Percentiles rank a stretch among this genome's conserved stretches.
These are phyloP conservation scores for Phyllachora maydis DNA, from an alignment of 2,329 filamentous ascomycete species.

Conservation along the genomic window DNA sequence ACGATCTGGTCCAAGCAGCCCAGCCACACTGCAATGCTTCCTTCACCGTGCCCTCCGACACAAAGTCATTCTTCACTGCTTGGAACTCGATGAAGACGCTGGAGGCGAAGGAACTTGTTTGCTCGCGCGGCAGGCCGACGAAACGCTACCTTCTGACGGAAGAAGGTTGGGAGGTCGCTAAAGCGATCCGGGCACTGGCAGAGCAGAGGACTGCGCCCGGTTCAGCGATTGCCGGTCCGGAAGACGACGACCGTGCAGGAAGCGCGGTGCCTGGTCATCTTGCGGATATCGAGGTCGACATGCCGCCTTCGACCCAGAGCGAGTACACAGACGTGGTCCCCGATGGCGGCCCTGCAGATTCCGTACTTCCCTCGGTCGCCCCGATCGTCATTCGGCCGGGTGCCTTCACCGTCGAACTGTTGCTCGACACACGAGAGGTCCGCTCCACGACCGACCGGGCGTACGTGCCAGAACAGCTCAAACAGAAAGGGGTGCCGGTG, in stretches of 20 bases:
- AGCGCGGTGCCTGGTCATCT: too few relatives aligned
- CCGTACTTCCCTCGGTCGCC: conserved; percentile 23
- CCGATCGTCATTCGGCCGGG: conserved; percentile 42
- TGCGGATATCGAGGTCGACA: too few relatives aligned
- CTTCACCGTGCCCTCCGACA: conserved; percentile 45
- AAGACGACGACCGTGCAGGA: background rate
- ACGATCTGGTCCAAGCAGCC: conserved; percentile 44
- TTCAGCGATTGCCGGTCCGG: conserved; percentile 9
- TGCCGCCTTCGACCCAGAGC: conserved; percentile 5
- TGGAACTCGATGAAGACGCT: conserved; percentile 72
- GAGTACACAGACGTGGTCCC: conserved; percentile 13
- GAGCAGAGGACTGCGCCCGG: too few relatives aligned
- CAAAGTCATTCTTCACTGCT: conserved; percentile 54
- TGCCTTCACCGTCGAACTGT: conserved; percentile 49
- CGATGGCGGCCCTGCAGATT: conserved; percentile 8
- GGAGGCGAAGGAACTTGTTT: conserved; percentile 51
- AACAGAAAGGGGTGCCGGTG: conserved; percentile 41
- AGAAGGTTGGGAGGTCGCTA: conserved; percentile 57
- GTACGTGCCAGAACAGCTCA: conserved; percentile 54
- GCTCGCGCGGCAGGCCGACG: conserved; percentile 45
- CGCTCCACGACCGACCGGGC: conserved; percentile 53
- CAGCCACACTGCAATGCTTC: conserved; percentile 56
- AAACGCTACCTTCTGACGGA: conserved; percentile 53
- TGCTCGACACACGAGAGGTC: conserved; percentile 59
- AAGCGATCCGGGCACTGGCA: conserved; percentile 39